Base-by-base conservation (phyloP, 768 basidiomycete species). In the Suillus decipiens region DNA sequence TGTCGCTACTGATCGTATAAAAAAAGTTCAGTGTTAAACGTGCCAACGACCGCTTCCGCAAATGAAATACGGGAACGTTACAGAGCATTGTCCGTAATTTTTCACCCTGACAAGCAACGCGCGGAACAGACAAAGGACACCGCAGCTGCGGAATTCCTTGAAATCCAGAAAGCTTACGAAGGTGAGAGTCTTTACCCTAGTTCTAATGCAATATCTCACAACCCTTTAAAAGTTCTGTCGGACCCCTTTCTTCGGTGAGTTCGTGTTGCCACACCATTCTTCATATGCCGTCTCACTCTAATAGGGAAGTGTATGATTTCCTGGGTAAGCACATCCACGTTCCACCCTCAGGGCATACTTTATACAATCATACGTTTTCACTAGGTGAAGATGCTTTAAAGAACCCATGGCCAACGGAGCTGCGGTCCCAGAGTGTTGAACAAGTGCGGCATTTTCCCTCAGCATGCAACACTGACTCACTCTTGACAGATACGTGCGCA, bases 151-250 rank as follows among this genome's bases (percentile, higher is more conserved):
- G 84, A 83, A 57, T 94, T 95, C 66, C 80, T 89, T 19, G 86
- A 89, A 72, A 82, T 95, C 24, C 91, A 93, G 66, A 89, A 88
- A 66, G 92, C 93, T 14, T 94, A 94, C 72, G 87, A 94, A 83
- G 84, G 90, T 88, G 68, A 17, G 24, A 11, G 42, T 19, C 47
- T n/a, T 45, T 53, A 7, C 34, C 24, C 62, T 6, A 36, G 31
- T n/a, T 41, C 22, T 24, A 60, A 39, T 47, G 24, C 33, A 34
- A 36, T 34, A 34, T 12, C 17, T 39, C 19, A 39, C 11, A 36
- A 14, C 19, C 4, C 57, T 59, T 59, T 51, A 60, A 67, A 28
- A 87, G 88, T 93, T 28, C 75, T 94, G 34, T 89, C 87, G 45
- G 91, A 95, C 69, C 82, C 86, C 14, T 86, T 89, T 71, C 78